Conservation (phyloP, 1,139 yeast species). For the Torulaspora globosa region DNA sequence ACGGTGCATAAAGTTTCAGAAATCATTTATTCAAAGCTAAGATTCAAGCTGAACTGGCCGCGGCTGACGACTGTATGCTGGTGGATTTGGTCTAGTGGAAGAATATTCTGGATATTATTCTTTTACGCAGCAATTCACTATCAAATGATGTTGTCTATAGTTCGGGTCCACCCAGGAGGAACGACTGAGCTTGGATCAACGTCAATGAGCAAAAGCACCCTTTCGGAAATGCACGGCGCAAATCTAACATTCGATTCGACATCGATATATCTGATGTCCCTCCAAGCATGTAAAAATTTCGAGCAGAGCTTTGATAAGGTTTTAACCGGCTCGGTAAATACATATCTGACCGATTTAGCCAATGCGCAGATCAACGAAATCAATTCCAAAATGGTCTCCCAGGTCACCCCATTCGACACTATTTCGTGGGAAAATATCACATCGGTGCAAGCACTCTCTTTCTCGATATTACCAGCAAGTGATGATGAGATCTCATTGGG, state of each 20-base stretch:
- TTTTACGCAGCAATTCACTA: constrained; percentile 12
- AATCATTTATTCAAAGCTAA: background rate
- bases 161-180: background rate
- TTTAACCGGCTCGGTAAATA: constrained; percentile 1
- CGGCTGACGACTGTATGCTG: constrained; percentile 2
- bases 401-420: background rate
- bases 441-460: background rate
- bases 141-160: constrained; percentile 9
- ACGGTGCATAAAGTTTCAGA: constrained; percentile 7
- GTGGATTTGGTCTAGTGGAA: constrained; percentile 16
- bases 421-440: constrained; percentile 12
- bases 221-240: background rate
- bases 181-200: background rate
- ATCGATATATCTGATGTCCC: constrained; percentile 1
- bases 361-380: constrained; percentile 3
- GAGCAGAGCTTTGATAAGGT: constrained; percentile 3
- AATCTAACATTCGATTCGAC: constrained; percentile 1
- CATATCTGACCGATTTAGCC: constrained; percentile 4
- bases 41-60: constrained; percentile 3
- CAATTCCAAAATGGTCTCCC: constrained; percentile 9
- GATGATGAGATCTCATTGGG: background rate
- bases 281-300: constrained; percentile 7
- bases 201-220: background rate
- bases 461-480: background rate
- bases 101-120: constrained; percentile 11